Conservation (phyloP, 2,329 filamentous ascomycete species). For the Cercospora janseana region DNA sequence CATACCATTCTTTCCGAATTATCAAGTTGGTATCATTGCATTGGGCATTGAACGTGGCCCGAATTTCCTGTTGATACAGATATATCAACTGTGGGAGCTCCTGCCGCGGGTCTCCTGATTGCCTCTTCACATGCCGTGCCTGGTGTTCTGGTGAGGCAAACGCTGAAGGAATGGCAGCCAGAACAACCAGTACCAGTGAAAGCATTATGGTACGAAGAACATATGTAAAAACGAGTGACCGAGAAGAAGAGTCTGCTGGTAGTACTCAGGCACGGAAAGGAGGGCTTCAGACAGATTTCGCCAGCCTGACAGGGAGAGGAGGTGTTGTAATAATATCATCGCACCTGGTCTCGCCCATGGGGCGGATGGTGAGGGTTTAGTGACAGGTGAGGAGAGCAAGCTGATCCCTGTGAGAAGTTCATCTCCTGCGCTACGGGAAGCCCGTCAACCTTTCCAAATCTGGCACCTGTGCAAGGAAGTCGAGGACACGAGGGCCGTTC, state of each 20-base stretch:
- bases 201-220: background rate
- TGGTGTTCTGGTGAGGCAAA: background rate
- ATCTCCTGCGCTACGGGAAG: background rate
- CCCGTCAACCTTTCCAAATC: background rate
- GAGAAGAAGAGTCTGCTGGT: too few species aligned
- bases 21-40: constrained; percentile 31
- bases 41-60: constrained; percentile 1
- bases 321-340: constrained; percentile 2
- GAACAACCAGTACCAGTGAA: constrained; percentile 4
- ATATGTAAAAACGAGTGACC: constrained; percentile 1
- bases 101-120: background rate
- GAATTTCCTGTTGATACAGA: background rate
- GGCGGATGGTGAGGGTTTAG: background rate
- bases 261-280: too few species aligned
- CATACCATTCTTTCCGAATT: constrained; percentile 31
- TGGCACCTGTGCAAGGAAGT: background rate
- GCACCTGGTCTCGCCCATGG: background rate
- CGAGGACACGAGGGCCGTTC: too few species aligned
- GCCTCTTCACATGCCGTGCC: background rate
- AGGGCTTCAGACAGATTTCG: too few species aligned
- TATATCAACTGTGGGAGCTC: background rate
- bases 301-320: too few species aligned
- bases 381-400: background rate
- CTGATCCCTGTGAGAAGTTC: background rate
- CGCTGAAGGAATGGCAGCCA: constrained; percentile 1